Evolutionary conservation across 1,284 basidiomycete genomes (phyloP).

Genomic region (Cerioporus squamosus): DNA sequence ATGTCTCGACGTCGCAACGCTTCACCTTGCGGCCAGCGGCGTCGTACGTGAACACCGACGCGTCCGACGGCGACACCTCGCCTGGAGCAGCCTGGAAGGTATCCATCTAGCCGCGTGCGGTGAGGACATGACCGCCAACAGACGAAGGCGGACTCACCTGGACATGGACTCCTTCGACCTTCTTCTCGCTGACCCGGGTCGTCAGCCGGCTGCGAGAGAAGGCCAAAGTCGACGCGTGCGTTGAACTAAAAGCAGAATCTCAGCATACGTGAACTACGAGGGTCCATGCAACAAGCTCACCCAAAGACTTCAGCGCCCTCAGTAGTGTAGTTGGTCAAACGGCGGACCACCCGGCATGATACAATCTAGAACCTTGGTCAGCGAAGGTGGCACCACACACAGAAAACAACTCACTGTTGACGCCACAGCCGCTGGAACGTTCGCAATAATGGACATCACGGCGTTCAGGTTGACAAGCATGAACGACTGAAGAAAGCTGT

Average conservation of each 20-base stretch:
- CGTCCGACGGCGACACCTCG: conserved; percentile 38
- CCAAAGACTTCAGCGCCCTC: conserved; percentile 53
- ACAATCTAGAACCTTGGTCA: conserved; percentile 56
- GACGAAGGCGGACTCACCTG: conserved; percentile 41
- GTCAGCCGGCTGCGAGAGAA: conserved; percentile 34
- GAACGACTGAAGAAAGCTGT: conserved; percentile 49
- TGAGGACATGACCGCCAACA: neutral
- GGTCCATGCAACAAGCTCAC: conserved; percentile 39
- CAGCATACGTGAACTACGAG: conserved; percentile 4
- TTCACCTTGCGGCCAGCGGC: conserved; percentile 50
- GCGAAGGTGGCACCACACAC: neutral
- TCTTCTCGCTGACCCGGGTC: conserved; percentile 36
- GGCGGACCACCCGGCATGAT: conserved; percentile 69
- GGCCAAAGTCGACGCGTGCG: conserved; percentile 42
- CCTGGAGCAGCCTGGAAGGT: conserved; percentile 49
- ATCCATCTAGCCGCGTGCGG: conserved; percentile 50
- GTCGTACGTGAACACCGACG: conserved; percentile 51
- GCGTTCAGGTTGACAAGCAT: conserved; percentile 75
- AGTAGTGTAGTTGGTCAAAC: conserved; percentile 61
- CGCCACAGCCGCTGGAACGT: conserved; percentile 72
- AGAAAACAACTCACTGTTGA: conserved; percentile 52
- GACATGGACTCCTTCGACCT: conserved; percentile 49
- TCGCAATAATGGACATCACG: conserved; percentile 76
- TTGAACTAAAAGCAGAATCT: conserved; percentile 27
- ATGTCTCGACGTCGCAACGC: conserved; percentile 36